Evolutionary conservation across 108 stramenopile species (phyloP).

Genomic region (Conticribra weissflogii): DNA sequence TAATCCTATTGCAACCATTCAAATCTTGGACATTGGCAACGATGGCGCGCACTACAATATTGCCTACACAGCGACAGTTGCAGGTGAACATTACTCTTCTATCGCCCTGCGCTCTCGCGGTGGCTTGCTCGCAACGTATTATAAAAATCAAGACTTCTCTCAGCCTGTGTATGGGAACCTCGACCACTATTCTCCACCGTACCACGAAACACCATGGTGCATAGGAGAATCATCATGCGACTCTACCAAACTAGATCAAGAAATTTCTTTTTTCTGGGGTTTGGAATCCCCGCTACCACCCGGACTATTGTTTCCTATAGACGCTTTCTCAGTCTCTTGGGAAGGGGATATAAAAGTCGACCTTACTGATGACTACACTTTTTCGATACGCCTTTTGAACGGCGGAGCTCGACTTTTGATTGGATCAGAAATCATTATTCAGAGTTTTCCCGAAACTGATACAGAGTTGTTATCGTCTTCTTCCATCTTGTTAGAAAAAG

Average conservation of each 20-base stretch:
- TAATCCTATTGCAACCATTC: constrained; percentile 10
- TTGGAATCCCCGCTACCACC: constrained; percentile 51
- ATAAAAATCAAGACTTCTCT: constrained; percentile 60
- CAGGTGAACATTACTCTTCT: constrained; percentile 60
- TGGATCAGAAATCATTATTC: constrained; percentile 48
- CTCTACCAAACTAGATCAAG: constrained; percentile 61
- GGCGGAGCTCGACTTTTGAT: constrained; percentile 47
- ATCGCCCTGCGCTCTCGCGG: constrained; percentile 58
- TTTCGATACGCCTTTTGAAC: constrained; percentile 47
- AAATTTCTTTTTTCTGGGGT: constrained; percentile 71
- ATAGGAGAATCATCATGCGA: constrained; percentile 50
- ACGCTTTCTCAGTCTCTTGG: constrained; percentile 77
- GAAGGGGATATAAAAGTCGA: constrained; percentile 57
- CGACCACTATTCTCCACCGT: constrained; percentile 37
- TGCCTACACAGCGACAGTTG: constrained; percentile 57
- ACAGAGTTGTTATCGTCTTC: constrained; percentile 10
- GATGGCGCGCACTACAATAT: constrained; percentile 65
- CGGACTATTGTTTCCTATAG: constrained; percentile 60
- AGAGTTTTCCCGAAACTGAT: constrained; percentile 27
- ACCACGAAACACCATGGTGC: constrained; percentile 54
- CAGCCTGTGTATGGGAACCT: constrained; percentile 64
- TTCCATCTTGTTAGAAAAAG: constrained; percentile 25
- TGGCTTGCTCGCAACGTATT: constrained; percentile 79
- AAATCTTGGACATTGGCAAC: constrained; percentile 35
- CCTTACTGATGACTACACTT: constrained; percentile 42